Evolutionary conservation across 257 asterid species (phyloP), one percentile per base, ranked within the genome.

Genomic region (Cynanchum wilfordii): DNA sequence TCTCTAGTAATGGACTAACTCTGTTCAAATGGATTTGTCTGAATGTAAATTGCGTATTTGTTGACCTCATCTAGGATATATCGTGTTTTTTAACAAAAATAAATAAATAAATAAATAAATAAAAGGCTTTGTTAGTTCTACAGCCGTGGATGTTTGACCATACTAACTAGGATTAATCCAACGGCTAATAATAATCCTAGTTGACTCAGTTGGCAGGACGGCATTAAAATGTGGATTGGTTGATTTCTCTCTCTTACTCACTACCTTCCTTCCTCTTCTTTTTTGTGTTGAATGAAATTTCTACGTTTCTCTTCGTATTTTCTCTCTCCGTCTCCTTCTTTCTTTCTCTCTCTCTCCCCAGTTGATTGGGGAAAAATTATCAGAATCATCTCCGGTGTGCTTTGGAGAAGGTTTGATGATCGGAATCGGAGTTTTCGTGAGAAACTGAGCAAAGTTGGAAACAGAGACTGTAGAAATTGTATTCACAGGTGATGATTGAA

Each of bases 111-210:
- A n/a, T n/a, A n/a, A n/a, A n/a, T n/a, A n/a, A n/a, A n/a, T n/a
- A n/a, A n/a, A n/a, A n/a, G n/a, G n/a, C n/a, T n/a, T n/a, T 2
- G 22, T 11, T 25, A 25, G 47, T 64, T 15, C 10, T 2, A 64
- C 25, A 7, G 69, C 69, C 49, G 69, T 64, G 50, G 50, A 64
- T 64, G 27, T 29, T 36, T 64, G 69, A 36, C 69, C 69, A 36
- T 64, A 50, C 50, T 7, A 36, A 36, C 9, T 64, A 25, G 24
- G 27, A 38, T 64, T 36, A 36, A 64, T 64, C 69, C 15, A 17
- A 64, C 69, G 69, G 69, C 50, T 20, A 2, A 0, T 20, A 64
- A 36, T 33, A 64, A 8, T 36, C 10, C 50, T 17, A 36, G 27
- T 17, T 64, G 22, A 36, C 5, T 36, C 69, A 19, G 11, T 8